Evolutionary conservation across 2,329 filamentous ascomycete genomes (phyloP), one percentile per base, ranked within the genome.

Genomic region (Arthrobotrys pseudoclavata): DNA sequence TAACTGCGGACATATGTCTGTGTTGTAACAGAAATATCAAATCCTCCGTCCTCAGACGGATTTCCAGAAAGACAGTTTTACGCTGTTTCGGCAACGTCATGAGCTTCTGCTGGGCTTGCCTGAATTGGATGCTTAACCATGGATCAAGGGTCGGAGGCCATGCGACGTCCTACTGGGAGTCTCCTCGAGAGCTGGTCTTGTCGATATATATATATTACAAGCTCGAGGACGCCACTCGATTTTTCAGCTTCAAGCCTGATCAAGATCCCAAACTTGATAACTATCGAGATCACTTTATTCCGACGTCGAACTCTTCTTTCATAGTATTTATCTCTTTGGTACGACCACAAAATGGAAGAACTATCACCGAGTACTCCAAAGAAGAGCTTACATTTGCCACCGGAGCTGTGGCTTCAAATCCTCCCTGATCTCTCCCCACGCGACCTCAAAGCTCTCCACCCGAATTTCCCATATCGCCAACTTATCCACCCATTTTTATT

Each of bases 391-490:
- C 20, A 60, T 60, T 50, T 76, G 48, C 72, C 63, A 18, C 66
- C 66, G 9, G 66, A 76, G 66, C 34, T 76, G 2, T 69, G 60
- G 40, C 40, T 70, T 47, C 37, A 53, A 29, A 52, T 76, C 10
- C 29, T 70, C 13, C 55, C 64, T 5, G 62, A 76, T 45, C 45
- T 76, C 34, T 45, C 66, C 4, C 47, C 47, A 50, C 48, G 37
- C 15, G 72, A 66, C 26, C 31, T 76, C 48, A 66, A 52, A 22
- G 60, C 64, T 12, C 64, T 76, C 15, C 69, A 67, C 7, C 34
- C 52, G 22, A 69, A 62, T 52, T 76, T 68, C 13, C 55, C 66
- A 12, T 76, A 53, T 31, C 64, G 60, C 42, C 57, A 64, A 12
- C 29, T 76, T 15, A 64, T 52, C 15, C 26, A 66, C 10, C 40